These are phyloP conservation scores for Dactylellina haptotyla DNA, from an alignment of 2,329 filamentous ascomycete species.

Conservation along the genomic window DNA sequence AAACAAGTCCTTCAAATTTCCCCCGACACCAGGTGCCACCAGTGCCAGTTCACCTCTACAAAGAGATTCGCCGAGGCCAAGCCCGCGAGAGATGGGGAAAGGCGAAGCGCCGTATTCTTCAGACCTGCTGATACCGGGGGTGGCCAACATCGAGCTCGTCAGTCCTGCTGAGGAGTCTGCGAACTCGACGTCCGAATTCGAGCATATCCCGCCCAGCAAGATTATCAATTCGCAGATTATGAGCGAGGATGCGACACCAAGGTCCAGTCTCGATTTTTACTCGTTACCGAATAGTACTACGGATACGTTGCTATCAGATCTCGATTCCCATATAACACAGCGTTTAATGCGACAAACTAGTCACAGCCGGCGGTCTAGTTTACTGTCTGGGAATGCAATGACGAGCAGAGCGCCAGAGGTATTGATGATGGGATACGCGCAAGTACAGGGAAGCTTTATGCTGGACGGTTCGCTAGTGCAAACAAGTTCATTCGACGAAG, in stretches of 20 bases:
- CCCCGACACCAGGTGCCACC: slow-evolving; percentile 61
- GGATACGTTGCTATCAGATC: slow-evolving; percentile 91
- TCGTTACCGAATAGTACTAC: slow-evolving; percentile 93
- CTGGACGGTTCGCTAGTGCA: slow-evolving; percentile 92
- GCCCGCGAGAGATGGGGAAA: slow-evolving; percentile 56
- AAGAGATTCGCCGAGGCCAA: slow-evolving; percentile 55
- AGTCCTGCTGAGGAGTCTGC: slow-evolving; percentile 63
- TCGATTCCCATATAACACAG: slow-evolving; percentile 67
- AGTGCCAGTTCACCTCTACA: slow-evolving; percentile 16
- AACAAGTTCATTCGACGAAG: slow-evolving; percentile 88
- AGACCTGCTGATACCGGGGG: slow-evolving; percentile 54
- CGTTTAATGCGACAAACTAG: slow-evolving; percentile 66
- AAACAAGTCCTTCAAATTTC: slow-evolving; percentile 68
- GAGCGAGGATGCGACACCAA: slow-evolving; percentile 75
- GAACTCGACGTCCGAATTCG: slow-evolving; percentile 58
- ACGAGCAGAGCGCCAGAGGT: slow-evolving; percentile 72
- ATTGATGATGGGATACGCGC: slow-evolving; percentile 97
- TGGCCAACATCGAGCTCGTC: slow-evolving; percentile 58
- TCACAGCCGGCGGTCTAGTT: slow-evolving; percentile 59
- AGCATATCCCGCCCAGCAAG: slow-evolving; percentile 55
- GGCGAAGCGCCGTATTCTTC: slow-evolving; percentile 56
- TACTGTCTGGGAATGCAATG: slow-evolving; percentile 55
- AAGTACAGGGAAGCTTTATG: slow-evolving; percentile 90
- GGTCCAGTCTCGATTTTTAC: slow-evolving; percentile 95
- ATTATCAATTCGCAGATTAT: slow-evolving; percentile 70